A percentile compares a stretch with the other conserved stretches of the same genome.
Evolutionary conservation across 345 rosid species (phyloP).

Genomic region (Pelargonium nanum): DNA sequence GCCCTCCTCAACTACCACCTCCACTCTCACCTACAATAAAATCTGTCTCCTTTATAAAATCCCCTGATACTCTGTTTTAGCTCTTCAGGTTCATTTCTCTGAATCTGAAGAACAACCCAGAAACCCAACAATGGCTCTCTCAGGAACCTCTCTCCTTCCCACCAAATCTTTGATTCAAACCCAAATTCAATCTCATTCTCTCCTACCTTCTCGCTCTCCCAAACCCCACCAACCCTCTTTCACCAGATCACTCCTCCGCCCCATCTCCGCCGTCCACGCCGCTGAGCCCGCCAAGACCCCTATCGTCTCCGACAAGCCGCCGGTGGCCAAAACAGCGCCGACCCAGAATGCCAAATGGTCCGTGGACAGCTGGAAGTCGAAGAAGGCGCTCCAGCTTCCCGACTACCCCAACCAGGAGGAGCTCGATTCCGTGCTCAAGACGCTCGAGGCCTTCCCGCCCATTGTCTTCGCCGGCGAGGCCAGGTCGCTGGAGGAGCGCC

Average conservation of each 20-base stretch:
- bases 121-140: neutral
- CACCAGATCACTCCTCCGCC: neutral
- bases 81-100: neutral
- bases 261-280: neutral
- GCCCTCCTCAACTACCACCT: neutral
- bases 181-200: neutral
- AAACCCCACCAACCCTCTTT: neutral
- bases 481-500: conserved; percentile 34
- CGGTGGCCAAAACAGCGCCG: conserved; percentile 1
- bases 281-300: conserved; percentile 31
- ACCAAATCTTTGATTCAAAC: neutral
- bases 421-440: conserved; percentile 45
- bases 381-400: conserved; percentile 52
- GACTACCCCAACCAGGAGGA: conserved; percentile 50
- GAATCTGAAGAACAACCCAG: too few relatives aligned
- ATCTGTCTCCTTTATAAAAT: too few relatives aligned
- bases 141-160: neutral
- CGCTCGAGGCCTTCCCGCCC: conserved; percentile 49
- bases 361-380: conserved; percentile 49
- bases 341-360: conserved; percentile 31
- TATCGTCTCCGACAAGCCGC: conserved; percentile 16
- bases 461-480: conserved; percentile 67
- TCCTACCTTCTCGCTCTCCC: neutral
- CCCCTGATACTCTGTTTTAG: neutral
- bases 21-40: neutral